Evolutionary conservation across 257 asterid species (phyloP).

Genomic region (Fraxinus cuspidata): DNA sequence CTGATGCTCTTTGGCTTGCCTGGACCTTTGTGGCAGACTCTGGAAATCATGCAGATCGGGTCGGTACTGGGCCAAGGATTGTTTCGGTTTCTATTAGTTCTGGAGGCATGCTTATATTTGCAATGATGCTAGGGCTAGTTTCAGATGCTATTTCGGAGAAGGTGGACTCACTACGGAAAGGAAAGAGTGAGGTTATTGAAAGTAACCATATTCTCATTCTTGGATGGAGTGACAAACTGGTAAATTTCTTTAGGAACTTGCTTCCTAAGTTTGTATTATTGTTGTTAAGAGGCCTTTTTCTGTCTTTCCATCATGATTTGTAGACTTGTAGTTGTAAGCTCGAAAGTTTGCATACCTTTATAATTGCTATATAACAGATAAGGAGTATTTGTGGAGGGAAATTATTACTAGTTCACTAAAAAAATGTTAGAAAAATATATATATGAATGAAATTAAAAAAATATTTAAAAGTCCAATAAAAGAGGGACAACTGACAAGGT

Average conservation of each 20-base stretch:
- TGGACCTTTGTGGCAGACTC: constrained; percentile 98
- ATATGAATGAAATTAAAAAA: not conserved
- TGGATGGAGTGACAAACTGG: constrained; percentile 99
- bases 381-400: not conserved
- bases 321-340: constrained; percentile 7
- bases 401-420: not conserved
- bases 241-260: constrained; percentile 35
- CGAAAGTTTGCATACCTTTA: constrained; percentile 7
- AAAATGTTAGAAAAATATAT: not conserved
- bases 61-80: constrained; percentile 82
- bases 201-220: constrained; percentile 91
- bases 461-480: not conserved
- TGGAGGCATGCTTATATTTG: constrained; percentile 98
- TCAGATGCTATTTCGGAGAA: constrained; percentile 98
- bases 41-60: constrained; percentile 92
- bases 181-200: constrained; percentile 97
- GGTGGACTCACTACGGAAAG: constrained; percentile 94
- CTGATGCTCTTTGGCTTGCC: constrained; percentile 96
- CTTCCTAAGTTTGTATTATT: constrained; percentile 7
- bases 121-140: constrained; percentile 99
- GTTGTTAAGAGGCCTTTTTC: constrained; percentile 15
- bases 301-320: constrained; percentile 19
- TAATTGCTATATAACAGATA: constrained; percentile 6
- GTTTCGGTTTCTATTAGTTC: constrained; percentile 94
- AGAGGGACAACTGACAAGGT: not conserved